Conservation (phyloP, 495 filamentous ascomycete species). For the Tuber aestivum region DNA sequence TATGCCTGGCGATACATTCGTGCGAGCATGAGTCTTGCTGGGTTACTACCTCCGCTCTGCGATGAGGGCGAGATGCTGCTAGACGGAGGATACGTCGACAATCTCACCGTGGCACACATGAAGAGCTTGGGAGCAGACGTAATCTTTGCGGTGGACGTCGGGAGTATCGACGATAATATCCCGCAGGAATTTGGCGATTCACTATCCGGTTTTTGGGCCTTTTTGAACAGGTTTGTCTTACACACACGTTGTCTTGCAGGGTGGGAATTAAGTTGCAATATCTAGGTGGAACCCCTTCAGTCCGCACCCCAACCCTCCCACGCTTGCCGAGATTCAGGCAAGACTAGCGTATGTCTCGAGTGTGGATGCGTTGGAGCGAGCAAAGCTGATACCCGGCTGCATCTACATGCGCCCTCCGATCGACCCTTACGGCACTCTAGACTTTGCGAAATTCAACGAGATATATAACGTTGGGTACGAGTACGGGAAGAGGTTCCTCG, state of each 20-base stretch:
- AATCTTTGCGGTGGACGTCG: constrained; percentile 94
- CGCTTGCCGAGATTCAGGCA: constrained; percentile 90
- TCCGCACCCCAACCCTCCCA: constrained; percentile 78
- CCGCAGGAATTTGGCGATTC: constrained; percentile 90
- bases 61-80: constrained; percentile 95
- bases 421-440: constrained; percentile 85
- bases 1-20: constrained; percentile 96
- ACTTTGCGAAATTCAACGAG: constrained; percentile 96
- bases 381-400: constrained; percentile 80
- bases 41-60: constrained; percentile 84
- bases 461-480: constrained; percentile 84
- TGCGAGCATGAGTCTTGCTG: constrained; percentile 92
- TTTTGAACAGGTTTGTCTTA: constrained; percentile 59
- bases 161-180: constrained; percentile 78
- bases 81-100: constrained; percentile 95
- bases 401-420: constrained; percentile 94
- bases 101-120: constrained; percentile 95
- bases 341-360: constrained; percentile 88
- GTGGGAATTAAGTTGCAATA: background rate
- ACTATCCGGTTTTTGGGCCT: constrained; percentile 90
- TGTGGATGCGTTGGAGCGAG: constrained; percentile 86
- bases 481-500: constrained; percentile 74
- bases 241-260: background rate
- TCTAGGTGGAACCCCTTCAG: constrained; percentile 84
- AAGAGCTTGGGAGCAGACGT: constrained; percentile 85